Conservation (phyloP, 2,329 filamentous ascomycete species). For the Ophiostoma sp. region DNA sequence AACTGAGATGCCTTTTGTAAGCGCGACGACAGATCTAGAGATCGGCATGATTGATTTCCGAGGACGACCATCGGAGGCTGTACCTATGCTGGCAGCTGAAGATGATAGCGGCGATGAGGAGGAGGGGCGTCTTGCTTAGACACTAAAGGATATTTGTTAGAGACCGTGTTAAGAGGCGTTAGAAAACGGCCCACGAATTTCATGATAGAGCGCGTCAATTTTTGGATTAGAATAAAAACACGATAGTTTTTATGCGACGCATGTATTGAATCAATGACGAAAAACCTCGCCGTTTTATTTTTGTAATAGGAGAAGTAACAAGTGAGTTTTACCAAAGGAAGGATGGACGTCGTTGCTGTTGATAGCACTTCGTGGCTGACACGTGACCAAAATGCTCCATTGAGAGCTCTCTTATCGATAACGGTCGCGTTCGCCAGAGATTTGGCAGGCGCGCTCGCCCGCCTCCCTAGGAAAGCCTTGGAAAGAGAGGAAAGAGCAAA, state of each 20-base stretch:
- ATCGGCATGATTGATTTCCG: constrained; percentile 28
- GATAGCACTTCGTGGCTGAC: background rate
- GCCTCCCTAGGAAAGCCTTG: constrained; percentile 14
- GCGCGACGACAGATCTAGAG: constrained; percentile 38
- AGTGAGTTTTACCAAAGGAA: background rate
- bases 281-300: background rate
- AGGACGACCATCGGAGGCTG: constrained; percentile 36
- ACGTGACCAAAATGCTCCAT: constrained; percentile 16
- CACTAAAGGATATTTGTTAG: background rate
- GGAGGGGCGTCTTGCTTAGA: constrained; percentile 8
- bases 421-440: constrained; percentile 26
- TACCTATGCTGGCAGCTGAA: constrained; percentile 43
- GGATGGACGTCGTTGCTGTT: background rate
- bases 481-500: background rate
- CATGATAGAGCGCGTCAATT: background rate
- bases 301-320: background rate
- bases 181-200: background rate
- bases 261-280: background rate
- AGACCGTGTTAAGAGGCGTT: background rate
- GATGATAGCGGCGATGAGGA: constrained; percentile 28
- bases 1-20: background rate
- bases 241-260: background rate
- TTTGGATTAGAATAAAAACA: background rate
- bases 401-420: constrained; percentile 28
- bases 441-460: constrained; percentile 27